Evolutionary conservation across 768 basidiomycete genomes (phyloP), one percentile per base, ranked within the genome.

Genomic region (Collybia sp.): DNA sequence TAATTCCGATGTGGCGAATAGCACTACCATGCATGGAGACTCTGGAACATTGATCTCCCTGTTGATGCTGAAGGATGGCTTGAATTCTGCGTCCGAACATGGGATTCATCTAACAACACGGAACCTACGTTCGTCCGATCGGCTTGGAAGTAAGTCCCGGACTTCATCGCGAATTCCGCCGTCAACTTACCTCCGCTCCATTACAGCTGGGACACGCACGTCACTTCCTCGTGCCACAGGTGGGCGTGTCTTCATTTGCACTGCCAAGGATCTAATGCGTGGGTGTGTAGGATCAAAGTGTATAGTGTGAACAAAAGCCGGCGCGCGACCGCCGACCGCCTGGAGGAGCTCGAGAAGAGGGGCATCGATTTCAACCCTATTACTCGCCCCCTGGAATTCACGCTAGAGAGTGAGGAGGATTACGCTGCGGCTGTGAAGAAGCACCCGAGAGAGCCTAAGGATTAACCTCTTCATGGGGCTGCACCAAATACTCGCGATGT

Each of bases 41-140:
- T 79, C 12, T 79, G 77, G 77, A 71, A 66, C 49, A 71, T 76
- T 36, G 66, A 71, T 11, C 44, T 79, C 0, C 76, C 76, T 5
- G 71, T 77, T 33, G 73, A 75, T 35, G 76, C 76, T 3, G 75
- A 80, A 51, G 77, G 77, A 5, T 79, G 77, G 75, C 66, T 77
- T 32, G 76, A 79, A 51, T 72, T 79, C 61, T 74, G 73, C 46
- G 75, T 74, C 16, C 71, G 77, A 41, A 71, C 73, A 0, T 80
- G 77, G 77, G 77, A 79, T 51, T 75, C 74, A n/a, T 73, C 75
- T 6, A 74, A 74, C 59, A 79, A 80, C 52, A 79, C 76, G 2
- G 72, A 79, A 56, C 77, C 77, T 13, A 77, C 77, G 11, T 74
- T 69, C 46, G 72, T 78, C 12, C 71, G 76, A 38, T 77, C 75